phyloP scores from a whole-genome alignment of 106 monocot species.

The Gastrodia elata region DNA sequence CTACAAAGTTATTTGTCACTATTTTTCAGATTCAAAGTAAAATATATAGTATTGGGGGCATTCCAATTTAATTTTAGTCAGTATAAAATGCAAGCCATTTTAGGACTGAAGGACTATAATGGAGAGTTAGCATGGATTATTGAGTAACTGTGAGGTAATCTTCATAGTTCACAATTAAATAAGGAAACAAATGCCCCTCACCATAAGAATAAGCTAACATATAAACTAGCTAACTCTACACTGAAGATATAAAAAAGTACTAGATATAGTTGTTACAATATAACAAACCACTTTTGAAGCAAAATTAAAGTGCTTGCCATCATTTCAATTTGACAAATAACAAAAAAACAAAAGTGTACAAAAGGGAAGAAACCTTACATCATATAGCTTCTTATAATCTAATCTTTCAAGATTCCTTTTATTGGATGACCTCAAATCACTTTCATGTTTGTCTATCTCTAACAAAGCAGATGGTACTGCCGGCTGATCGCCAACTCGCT shows the following conservation, averaged over 20 bases:
- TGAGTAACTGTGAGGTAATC: no score
- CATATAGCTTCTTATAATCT: conserved; percentile 75
- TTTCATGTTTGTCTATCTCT: conserved; percentile 22
- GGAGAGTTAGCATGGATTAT: no score
- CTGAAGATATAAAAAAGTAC: not conserved
- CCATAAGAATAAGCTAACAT: not conserved
- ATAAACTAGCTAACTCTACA: not conserved
- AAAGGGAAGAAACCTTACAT: conserved; percentile 35
- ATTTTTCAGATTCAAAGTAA: no score
- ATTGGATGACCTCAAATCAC: conserved; percentile 11
- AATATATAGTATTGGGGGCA: no score
- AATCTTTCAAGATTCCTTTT: conserved; percentile 49
- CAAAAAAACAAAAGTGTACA: not conserved
- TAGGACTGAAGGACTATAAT: no score
- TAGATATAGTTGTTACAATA: no score
- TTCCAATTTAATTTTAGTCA: no score
- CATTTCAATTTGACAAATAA: not conserved
- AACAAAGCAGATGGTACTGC: conserved; percentile 12
- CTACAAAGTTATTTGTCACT: no score
- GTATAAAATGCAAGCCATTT: no score
- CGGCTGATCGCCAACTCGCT: no score
- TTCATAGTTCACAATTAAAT: no score
- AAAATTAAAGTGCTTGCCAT: not conserved
- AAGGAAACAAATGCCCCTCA: no score
- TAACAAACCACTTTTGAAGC: not conserved